A percentile compares a stretch with the other conserved stretches of the same genome.
These are phyloP conservation scores for Aspergillus terreus DNA, from an alignment of 2,329 filamentous ascomycete species.

Conservation along the genomic window DNA sequence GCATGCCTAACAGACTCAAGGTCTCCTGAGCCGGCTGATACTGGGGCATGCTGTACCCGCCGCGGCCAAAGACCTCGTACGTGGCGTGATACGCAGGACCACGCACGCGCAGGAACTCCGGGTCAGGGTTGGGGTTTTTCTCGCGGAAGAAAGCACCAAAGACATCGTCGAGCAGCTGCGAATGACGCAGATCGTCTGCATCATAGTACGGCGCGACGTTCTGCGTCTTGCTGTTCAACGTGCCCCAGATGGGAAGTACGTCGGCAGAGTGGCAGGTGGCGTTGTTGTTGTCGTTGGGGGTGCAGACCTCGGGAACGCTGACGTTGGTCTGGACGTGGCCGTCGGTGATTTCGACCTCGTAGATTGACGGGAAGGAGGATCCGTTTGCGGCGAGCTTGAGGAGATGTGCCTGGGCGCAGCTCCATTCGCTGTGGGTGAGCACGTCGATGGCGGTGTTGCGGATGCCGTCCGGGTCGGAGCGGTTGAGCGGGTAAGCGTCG, in stretches of 20 bases:
- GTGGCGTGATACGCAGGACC: slow-evolving; percentile 21
- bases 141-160: slow-evolving; percentile 21
- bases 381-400: background rate
- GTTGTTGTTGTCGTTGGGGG: slow-evolving; percentile 22
- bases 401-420: slow-evolving; percentile 18
- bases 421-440: slow-evolving; percentile 18
- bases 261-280: slow-evolving; percentile 26
- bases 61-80: slow-evolving; percentile 9
- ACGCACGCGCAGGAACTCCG: slow-evolving; percentile 12
- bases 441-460: slow-evolving; percentile 13
- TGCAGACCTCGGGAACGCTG: slow-evolving; percentile 17
- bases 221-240: slow-evolving; percentile 20
- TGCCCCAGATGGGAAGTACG: slow-evolving; percentile 25
- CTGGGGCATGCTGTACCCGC: slow-evolving; percentile 11
- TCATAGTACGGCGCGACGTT: slow-evolving; percentile 21
- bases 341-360: slow-evolving; percentile 18
- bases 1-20: slow-evolving; percentile 15
- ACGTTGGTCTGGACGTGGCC: slow-evolving; percentile 20
- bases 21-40: slow-evolving; percentile 8
- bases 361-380: slow-evolving; percentile 17
- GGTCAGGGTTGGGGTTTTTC: slow-evolving; percentile 18
- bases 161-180: slow-evolving; percentile 23
- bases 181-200: slow-evolving; percentile 16
- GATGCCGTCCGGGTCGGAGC: slow-evolving; percentile 14
- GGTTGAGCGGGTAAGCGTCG: slow-evolving; percentile 11